Evolutionary conservation across 257 asterid species (phyloP), one percentile per base, ranked within the genome.

Genomic region (Rubia yunnanensis): DNA sequence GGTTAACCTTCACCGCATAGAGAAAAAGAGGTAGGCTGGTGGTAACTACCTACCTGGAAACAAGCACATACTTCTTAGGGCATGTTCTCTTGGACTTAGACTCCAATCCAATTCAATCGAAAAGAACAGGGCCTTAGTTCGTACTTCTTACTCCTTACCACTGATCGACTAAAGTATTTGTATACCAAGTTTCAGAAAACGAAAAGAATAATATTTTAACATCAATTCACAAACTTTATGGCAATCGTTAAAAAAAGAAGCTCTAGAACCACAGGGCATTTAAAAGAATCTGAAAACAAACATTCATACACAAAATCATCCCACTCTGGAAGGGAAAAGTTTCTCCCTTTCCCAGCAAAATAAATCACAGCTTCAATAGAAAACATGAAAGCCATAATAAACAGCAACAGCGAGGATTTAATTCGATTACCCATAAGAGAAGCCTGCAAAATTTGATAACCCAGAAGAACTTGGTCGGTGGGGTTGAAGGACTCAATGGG

Each of bases 381-480:
- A 36, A 62, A 38, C 3, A 23, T 18, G 3, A 50, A 50, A n/a
- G 11, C 27, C 14, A n/a, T 4, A 56, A 27, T 8, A 27, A 56
- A 28, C n/a, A 56, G 2, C 5, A 22, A 27, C 3, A 55, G 31
- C 31, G 10, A 31, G 44, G 63, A 72, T 52, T 63, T 36, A 2
- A 14, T 10, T 50, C 20, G 17, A 44, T 58, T 77, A 77, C 82
- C 82, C 79, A 77, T 55, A 7, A 77, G 79, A 5, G 79, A 70
- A 62, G 79, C 73, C 61, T 77, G 76, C 44, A 77, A 66, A 52
- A 70, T 24, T 23, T 70, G 72, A 64, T 70, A 20, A 3, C 66
- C 41, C n/a, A 73, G 38, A 17, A 75, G 55, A 55, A 73, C 73
- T 60, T 60, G 68, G 44, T 77, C 78, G 27, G 64, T 69, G 22